Evolutionary conservation across 129 eudicot genomes (phyloP), one percentile per base, ranked within the genome.

Genomic region (Deinandra increscens): DNA sequence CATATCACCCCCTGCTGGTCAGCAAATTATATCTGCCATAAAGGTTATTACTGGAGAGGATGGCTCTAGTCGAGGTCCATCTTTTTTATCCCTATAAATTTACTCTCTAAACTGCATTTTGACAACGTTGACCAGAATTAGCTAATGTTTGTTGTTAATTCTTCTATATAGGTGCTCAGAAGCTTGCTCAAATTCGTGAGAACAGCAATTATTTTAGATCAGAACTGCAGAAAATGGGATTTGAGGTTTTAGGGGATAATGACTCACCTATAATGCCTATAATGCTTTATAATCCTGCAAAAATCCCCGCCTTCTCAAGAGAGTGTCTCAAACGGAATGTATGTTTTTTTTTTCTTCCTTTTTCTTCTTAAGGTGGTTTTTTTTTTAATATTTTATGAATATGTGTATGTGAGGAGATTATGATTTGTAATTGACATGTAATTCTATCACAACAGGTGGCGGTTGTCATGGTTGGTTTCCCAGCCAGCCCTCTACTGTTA

Each of bases 241-340:
- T 93, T 69, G 98, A 93, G 84, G 98, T 93, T 76, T 77, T 93
- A 44, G 98, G 98, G 37, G 98, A 93, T 58, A 93, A 93, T 59
- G 98, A 89, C 69, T 93, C 98, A 0, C 98, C 98, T 45, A 86
- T 93, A 7, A 93, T 93, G 98, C 97, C 97, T 37, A 85, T 93
- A 63, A 93, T 93, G 98, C 90, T 93, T 73, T 89, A 93, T 56
- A 93, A 93, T 81, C 97, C 97, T 41, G 95, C 95, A 51, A 93
- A 93, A 76, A 86, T 93, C 71, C 98, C 98, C 62, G 98, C 98
- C 10, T 93, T 93, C 79, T 93, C 98, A 49, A 82, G 98, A 62
- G 98, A 93, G 77, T 93, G 98, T 74, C 90, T 93, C 70, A 93
- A 81, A 75, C 95, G 83, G 38, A 85, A 93, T 71, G 98, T 84